Evolutionary conservation across 2,329 filamentous ascomycete genomes (phyloP).

Genomic region (Phialocephala sp.): DNA sequence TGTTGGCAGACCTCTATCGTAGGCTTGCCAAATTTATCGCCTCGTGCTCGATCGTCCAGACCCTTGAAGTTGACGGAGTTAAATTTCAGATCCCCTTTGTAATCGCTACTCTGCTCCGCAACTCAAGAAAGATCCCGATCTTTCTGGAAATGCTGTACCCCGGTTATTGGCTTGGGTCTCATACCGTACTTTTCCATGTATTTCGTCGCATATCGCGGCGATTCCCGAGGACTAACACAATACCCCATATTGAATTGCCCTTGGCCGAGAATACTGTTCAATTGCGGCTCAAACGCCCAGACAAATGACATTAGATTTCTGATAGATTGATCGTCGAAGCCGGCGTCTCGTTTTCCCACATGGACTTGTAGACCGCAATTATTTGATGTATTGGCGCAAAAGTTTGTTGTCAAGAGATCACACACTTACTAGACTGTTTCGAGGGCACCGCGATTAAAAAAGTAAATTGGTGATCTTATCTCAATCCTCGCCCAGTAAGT

Average conservation of each 20-base stretch:
- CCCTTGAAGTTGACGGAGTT: neutral
- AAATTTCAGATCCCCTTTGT: neutral
- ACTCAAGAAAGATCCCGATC: neutral
- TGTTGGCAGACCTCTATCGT: slow-evolving; percentile 41
- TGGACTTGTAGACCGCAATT: slow-evolving; percentile 43
- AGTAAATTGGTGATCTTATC: slow-evolving; percentile 30
- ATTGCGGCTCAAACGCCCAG: slow-evolving; percentile 39
- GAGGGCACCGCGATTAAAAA: slow-evolving; percentile 21
- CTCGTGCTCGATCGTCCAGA: neutral
- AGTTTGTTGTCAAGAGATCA: slow-evolving; percentile 23
- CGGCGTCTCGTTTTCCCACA: slow-evolving; percentile 36
- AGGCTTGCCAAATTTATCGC: neutral
- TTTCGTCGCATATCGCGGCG: slow-evolving; percentile 7
- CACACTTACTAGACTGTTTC: slow-evolving; percentile 22
- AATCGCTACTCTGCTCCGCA: neutral
- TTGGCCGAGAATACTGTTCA: slow-evolving; percentile 38
- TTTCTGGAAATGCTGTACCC: slow-evolving; percentile 8
- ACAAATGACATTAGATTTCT: slow-evolving; percentile 39
- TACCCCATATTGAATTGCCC: neutral
- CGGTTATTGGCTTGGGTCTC: slow-evolving; percentile 8
- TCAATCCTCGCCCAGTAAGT: slow-evolving; percentile 26
- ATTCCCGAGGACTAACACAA: slow-evolving; percentile 8
- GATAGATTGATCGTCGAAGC: slow-evolving; percentile 35
- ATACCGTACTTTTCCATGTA: neutral
- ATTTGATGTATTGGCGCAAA: slow-evolving; percentile 33